These are phyloP conservation scores for Leishmania arabica DNA, from an alignment of 208 protist genomes.

Conservation along the genomic window DNA sequence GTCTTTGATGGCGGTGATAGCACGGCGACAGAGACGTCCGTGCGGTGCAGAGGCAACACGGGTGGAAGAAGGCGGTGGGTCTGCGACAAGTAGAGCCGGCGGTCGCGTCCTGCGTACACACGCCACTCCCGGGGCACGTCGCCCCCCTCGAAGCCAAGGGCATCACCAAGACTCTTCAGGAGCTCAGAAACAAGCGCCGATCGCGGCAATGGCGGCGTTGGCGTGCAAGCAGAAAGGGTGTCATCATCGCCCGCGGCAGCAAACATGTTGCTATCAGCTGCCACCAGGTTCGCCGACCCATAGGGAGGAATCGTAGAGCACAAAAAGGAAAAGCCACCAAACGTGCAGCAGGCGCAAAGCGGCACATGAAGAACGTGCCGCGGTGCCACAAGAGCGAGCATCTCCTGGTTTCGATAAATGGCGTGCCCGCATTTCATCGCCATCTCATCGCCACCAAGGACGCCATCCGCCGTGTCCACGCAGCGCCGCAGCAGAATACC, in stretches of 20 bases:
- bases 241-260: not conserved
- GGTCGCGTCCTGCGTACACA: slow-evolving; percentile 41
- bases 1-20: not conserved
- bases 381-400: slow-evolving; percentile 50
- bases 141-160: slow-evolving; percentile 43
- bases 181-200: slow-evolving; percentile 32
- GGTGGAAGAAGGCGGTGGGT: slow-evolving; percentile 53
- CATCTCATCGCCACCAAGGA: slow-evolving; percentile 44
- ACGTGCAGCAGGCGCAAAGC: slow-evolving; percentile 54
- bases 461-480: slow-evolving; percentile 52
- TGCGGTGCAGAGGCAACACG: slow-evolving; percentile 18
- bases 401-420: slow-evolving; percentile 26
- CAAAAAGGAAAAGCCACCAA: slow-evolving; percentile 54
- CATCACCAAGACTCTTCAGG: slow-evolving; percentile 28
- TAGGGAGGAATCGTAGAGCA: slow-evolving; percentile 67
- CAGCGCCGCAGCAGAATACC: slow-evolving; percentile 55
- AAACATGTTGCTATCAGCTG: not conserved
- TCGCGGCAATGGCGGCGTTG: not conserved
- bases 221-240: not conserved
- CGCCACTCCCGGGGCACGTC: slow-evolving; percentile 33
- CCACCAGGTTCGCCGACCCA: slow-evolving; percentile 19
- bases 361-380: slow-evolving; percentile 54
- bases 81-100: slow-evolving; percentile 71
- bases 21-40: not conserved
- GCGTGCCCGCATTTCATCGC: slow-evolving; percentile 37